Percentiles rank a stretch among this genome's conserved stretches.
These are phyloP conservation scores for Cercospora citrullina DNA, from an alignment of 2,329 filamentous ascomycete genomes.

Conservation along the genomic window DNA sequence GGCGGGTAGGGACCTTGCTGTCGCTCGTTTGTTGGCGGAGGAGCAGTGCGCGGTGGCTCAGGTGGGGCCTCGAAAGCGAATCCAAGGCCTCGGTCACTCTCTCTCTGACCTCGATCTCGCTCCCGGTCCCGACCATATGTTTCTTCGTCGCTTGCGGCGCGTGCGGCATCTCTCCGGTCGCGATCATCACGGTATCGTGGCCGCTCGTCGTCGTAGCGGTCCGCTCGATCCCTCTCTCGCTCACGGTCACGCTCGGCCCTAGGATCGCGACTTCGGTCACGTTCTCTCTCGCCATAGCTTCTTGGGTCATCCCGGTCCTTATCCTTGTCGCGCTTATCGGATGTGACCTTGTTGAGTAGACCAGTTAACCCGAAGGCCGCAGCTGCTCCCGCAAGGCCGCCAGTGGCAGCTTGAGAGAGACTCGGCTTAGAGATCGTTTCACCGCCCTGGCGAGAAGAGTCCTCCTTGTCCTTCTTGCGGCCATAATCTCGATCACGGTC, in stretches of 20 bases:
- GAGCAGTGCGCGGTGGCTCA: conserved; percentile 29
- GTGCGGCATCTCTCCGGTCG: conserved; percentile 16
- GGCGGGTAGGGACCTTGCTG: conserved; percentile 14
- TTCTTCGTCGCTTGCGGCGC: conserved; percentile 30
- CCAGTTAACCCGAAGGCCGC: conserved; percentile 35
- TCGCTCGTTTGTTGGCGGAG: conserved; percentile 22
- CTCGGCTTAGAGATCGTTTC: conserved; percentile 29
- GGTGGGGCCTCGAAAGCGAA: conserved; percentile 37
- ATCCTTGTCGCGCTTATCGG: conserved; percentile 29
- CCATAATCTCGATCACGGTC: conserved; percentile 29
- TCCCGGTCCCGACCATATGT: conserved; percentile 31
- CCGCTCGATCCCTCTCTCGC: conserved; percentile 20
- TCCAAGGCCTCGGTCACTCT: conserved; percentile 35
- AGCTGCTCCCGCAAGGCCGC: conserved; percentile 37
- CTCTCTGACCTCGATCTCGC: conserved; percentile 30
- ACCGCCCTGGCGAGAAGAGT: conserved; percentile 26
- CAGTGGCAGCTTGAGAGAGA: conserved; percentile 34
- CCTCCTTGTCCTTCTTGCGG: conserved; percentile 33
- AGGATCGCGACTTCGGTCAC: conserved; percentile 28
- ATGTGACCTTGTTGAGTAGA: conserved; percentile 30
- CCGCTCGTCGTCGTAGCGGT: conserved; percentile 25
- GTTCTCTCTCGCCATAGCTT: conserved; percentile 26
- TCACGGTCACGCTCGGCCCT: conserved; percentile 24
- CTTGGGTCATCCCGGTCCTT: conserved; percentile 28
- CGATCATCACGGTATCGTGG: conserved; percentile 27